Base-by-base conservation (phyloP, 2,329 filamentous ascomycete species). In the Fonsecaea nubica region DNA sequence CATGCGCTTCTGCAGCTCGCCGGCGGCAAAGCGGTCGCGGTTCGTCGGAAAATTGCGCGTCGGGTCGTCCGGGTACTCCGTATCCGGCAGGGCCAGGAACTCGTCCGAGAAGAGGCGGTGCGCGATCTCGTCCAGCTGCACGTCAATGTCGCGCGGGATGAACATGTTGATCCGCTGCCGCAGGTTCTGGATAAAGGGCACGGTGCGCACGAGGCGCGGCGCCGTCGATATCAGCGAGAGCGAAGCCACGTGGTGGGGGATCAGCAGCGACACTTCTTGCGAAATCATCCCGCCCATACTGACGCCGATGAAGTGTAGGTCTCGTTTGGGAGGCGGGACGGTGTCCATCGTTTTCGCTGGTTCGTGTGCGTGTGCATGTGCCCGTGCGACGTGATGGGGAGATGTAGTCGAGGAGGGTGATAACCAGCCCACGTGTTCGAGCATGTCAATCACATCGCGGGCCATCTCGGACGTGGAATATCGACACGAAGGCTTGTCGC, bases 271-370 rank as follows among this genome's bases (percentile, higher is more conserved):
- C 3, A 97, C 75, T 79, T 97, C 93, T 78, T 96, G 93, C 2
- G 91, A 87, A 73, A 97, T 94, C 93, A 97, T 96, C 74, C 93
- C 92, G 69, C 92, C 92, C 85, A 96, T 91, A 66, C 89, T 92
- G 70, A 94, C 88, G 63, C 92, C 93, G 38, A 91, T 82, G 60
- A 96, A 77, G 79, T 97, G 88, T 13, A 90, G 72, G 59, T 86
- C 76, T 81, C 83, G 79, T 40, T 57, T 64, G 5, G 63, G 60
- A 3, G 58, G 32, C 73, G 45, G 15, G 10, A 6, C 7, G 25
- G 25, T 25, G 2, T 25, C 25, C 2, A 3, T 25, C 25, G 25
- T 25, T 25, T 25, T 25, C 25, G 25, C 25, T 25, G 25, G 25
- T 25, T 25, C 25, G 25, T 25, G 25, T 1, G 25, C 25, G 25